Evolutionary conservation across 2,329 filamentous ascomycete species (phyloP).

Genomic region (Aspergillus sp.): DNA sequence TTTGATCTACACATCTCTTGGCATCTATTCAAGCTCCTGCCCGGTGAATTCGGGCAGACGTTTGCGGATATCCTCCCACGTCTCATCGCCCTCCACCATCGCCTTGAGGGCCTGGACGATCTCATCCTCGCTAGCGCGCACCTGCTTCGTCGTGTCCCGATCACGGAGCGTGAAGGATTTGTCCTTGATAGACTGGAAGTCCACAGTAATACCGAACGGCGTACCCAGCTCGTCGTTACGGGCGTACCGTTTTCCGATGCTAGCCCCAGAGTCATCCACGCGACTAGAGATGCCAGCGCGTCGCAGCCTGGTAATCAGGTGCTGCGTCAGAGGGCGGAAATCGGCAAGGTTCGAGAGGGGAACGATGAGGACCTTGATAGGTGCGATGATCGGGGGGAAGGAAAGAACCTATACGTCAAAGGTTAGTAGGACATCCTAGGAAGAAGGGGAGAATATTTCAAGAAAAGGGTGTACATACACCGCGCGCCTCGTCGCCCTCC

Average conservation of each 20-base stretch:
- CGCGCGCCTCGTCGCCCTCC: conserved; percentile 77
- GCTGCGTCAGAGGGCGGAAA: conserved; percentile 74
- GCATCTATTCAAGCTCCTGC: conserved; percentile 57
- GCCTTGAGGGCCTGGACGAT: conserved; percentile 72
- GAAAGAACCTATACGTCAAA: conserved; percentile 60
- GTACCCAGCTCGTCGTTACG: conserved; percentile 96
- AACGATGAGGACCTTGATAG: conserved; percentile 90
- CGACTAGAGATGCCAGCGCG: conserved; percentile 76
- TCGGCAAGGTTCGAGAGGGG: conserved; percentile 78
- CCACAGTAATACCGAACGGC: conserved; percentile 87
- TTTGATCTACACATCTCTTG: not conserved
- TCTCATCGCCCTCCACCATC: conserved; percentile 62
- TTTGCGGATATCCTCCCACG: conserved; percentile 69
- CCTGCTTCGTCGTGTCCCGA: conserved; percentile 86
- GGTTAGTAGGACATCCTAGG: not conserved
- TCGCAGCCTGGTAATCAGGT: conserved; percentile 74
- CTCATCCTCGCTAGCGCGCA: conserved; percentile 77
- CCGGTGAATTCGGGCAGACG: conserved; percentile 82
- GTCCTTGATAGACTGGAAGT: conserved; percentile 93
- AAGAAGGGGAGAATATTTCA: not conserved
- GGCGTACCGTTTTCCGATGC: conserved; percentile 91
- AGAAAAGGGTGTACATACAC: conserved; percentile 59
- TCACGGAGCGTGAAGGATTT: conserved; percentile 84
- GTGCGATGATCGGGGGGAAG: conserved; percentile 77
- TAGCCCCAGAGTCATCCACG: conserved; percentile 85